These are phyloP conservation scores for Amaranthus palmeri DNA, from an alignment of 148 eudicot genomes.

Conservation along the genomic window DNA sequence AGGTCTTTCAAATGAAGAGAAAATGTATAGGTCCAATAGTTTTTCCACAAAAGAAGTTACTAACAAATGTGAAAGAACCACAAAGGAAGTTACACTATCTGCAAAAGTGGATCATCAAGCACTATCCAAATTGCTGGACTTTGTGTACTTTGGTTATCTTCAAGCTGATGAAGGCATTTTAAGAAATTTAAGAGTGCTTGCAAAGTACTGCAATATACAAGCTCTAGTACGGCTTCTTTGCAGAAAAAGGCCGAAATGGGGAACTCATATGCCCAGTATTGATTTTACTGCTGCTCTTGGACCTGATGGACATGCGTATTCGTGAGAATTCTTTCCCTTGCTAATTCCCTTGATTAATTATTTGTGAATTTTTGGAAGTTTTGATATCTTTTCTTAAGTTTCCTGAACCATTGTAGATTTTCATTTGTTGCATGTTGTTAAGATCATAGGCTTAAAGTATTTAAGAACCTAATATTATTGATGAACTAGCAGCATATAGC, in stretches of 20 bases:
- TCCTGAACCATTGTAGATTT: not conserved
- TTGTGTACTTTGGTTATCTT: conserved; percentile 57
- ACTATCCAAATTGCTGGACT: conserved; percentile 61
- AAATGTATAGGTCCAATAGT: conserved; percentile 15
- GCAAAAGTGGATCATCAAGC: conserved; percentile 61
- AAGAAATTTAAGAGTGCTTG: conserved; percentile 57
- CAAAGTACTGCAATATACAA: conserved; percentile 62
- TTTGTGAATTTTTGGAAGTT: not conserved
- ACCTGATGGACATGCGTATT: conserved; percentile 43
- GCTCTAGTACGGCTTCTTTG: conserved; percentile 47
- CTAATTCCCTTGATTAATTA: not conserved
- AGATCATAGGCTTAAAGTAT: not conserved
- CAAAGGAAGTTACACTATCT: conserved; percentile 52
- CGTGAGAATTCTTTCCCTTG: conserved; percentile 38
- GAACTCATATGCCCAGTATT: conserved; percentile 48
- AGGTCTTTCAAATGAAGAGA: conserved; percentile 21
- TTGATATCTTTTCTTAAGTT: not conserved
- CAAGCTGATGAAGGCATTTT: conserved; percentile 45
- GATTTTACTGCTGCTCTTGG: conserved; percentile 63
- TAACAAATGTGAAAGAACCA: conserved; percentile 21
- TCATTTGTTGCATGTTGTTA: not conserved
- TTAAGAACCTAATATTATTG: not conserved
- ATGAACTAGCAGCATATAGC: not conserved
- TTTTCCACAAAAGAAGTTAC: conserved; percentile 18
- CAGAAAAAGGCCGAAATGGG: conserved; percentile 64